phyloP scores from a whole-genome alignment of 176 grass and related monocot genomes.

The Olyra latifolia region DNA sequence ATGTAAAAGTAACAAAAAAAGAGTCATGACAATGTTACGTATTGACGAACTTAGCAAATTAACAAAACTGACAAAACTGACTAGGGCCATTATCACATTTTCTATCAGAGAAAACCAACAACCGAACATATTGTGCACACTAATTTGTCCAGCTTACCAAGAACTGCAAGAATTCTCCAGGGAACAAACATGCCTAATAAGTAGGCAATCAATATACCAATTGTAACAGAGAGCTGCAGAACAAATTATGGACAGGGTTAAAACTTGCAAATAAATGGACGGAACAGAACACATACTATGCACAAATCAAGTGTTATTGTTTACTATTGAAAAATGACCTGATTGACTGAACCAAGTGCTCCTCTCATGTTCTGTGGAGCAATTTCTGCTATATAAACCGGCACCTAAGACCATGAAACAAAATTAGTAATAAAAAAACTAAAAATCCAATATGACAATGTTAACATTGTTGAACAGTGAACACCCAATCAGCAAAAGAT shows the following conservation, averaged over 20 bases:
- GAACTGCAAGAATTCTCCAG: slow-evolving; percentile 88
- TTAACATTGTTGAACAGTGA: background rate
- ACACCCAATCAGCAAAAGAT: background rate
- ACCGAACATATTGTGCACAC: background rate
- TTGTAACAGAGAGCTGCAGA: slow-evolving; percentile 85
- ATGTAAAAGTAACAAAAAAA: slow-evolving; percentile 18
- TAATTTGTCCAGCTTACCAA: slow-evolving; percentile 52
- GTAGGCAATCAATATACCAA: slow-evolving; percentile 85
- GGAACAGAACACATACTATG: background rate
- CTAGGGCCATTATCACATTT: background rate
- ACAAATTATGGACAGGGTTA: slow-evolving; percentile 10
- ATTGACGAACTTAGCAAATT: background rate
- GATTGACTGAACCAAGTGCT: slow-evolving; percentile 80
- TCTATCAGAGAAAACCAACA: slow-evolving; percentile 34
- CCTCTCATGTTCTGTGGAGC: slow-evolving; percentile 91
- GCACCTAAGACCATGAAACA: slow-evolving; percentile 58
- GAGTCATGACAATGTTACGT: slow-evolving; percentile 17
- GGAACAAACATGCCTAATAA: slow-evolving; percentile 92
- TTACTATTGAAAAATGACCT: slow-evolving; percentile 45
- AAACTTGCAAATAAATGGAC: background rate
- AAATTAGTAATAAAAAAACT: slow-evolving; percentile 11
- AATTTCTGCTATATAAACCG: slow-evolving; percentile 98
- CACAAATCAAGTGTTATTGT: background rate
- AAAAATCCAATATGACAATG: background rate
- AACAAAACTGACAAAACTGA: background rate